Base-by-base conservation (phyloP, 306 rosid genomes). In the Dicorynia guianensis region DNA sequence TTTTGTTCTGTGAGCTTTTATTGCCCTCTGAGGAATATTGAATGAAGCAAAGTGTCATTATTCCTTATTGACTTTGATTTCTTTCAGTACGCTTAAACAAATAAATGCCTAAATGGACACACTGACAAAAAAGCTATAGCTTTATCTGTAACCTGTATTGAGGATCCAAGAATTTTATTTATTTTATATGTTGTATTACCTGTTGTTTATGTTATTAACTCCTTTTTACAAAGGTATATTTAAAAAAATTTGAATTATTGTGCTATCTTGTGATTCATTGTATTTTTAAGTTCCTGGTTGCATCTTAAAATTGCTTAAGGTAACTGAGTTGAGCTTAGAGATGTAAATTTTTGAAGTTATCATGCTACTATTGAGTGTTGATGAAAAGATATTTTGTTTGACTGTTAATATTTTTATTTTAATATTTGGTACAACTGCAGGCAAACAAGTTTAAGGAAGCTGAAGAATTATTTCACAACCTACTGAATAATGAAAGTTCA, bases 361-460 rank as follows among this genome's bases (percentile, higher is more conserved):
- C 30, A 25, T 25, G 2, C n/a, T 38, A 69, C 52, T 25, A 30
- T 42, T 25, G 30, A 78, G 34, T 57, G 35, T 56, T 34, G 52
- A 20, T 15, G 8, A 33, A 53, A 8, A 38, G 18, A 15, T 15
- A 14, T 61, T 40, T 14, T 44, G 38, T 53, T 68, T 83, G 80
- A 67, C 44, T 78, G 40, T 71, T 67, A 47, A 62, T 87, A 25
- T 65, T 77, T 71, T 62, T 25, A 49, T 74, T 71, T 36, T 38
- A 33, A 54, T 80, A 40, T 57, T 75, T 69, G 65, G 81, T 59
- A 57, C 42, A 62, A 71, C 69, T 80, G 71, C 84, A 92, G 99
- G 97, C 88, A 34, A 71, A 81, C 71, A 95, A 89, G 76, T 95
- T 84, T 77, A 86, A 75, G 78, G 97, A 95, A 85, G 97, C 97